Evolutionary conservation across 2,329 filamentous ascomycete species (phyloP), one percentile per base, ranked within the genome.

Genomic region (Aspergillus floridensis): DNA sequence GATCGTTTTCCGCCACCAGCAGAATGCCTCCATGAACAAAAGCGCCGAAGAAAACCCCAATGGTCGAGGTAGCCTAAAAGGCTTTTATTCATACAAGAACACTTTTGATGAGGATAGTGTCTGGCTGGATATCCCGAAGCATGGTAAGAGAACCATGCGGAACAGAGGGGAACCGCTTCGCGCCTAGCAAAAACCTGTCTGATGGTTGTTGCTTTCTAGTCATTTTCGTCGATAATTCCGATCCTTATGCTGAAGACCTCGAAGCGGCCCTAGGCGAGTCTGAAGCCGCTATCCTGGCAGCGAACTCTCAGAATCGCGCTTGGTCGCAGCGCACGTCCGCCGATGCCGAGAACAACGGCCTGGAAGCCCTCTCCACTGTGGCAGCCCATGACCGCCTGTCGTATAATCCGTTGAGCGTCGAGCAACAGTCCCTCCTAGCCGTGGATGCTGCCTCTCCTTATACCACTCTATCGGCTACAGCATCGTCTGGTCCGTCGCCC

Each of bases 21-120:
- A 88, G 73, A 88, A 88, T 80, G 85, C 86, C 31, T 87, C 85
- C 21, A 86, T 88, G 85, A 88, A 88, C 60, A 81, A 82, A 52
- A 68, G 72, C 41, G 74, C 75, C 14, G 76, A 78, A 49, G 77
- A 79, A 14, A 65, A 68, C 11, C 68, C 70, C 5, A 69, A 71
- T 59, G 72, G 69, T 14, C 72, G 74, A 48, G 80, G 78, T 38
- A 79, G 77, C 53, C 73, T 88, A 61, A 84, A 84, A 61, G 81
- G 83, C 19, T 88, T 88, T 71, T 88, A 87, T 69, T 84, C 84
- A 24, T 88, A 88, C 72, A 86, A 86, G 68, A 86, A 88, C 72
- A 87, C 85, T 2, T 88, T 88, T 66, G 79, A 82, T 59, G 79
- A 84, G 59, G 77, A 84, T 60, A 84, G 80, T 59, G 77, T 84